Evolutionary conservation across 148 eudicot genomes (phyloP).

Genomic region (Cornus florida): DNA sequence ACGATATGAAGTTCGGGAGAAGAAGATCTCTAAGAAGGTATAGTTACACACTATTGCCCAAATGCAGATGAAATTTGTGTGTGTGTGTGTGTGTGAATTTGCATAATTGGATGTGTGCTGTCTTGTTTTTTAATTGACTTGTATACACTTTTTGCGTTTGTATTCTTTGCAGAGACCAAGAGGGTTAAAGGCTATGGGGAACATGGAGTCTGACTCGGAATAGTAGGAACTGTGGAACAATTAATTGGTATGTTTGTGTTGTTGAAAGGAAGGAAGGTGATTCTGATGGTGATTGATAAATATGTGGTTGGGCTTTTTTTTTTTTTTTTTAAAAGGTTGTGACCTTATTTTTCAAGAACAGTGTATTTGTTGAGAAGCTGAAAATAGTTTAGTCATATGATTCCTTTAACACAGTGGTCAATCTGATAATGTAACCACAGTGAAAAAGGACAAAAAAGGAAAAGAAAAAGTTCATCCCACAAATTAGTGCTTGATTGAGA

Average conservation of each 20-base stretch:
- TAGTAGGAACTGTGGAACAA: constrained; percentile 14
- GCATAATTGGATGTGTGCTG: not conserved
- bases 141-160: no score
- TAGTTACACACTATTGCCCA: not conserved
- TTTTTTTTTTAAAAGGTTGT: no score
- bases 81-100: not conserved
- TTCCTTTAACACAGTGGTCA: no score
- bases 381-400: no score
- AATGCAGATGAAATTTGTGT: not conserved
- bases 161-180: constrained; percentile 68
- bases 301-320: no score
- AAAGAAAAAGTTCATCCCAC: no score
- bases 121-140: not conserved
- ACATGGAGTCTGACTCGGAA: constrained; percentile 73
- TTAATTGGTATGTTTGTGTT: no score
- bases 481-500: no score
- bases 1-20: constrained; percentile 88
- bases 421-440: no score
- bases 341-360: no score
- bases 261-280: not conserved
- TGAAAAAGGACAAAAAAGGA: no score
- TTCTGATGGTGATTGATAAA: not conserved
- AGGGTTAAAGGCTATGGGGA: constrained; percentile 91
- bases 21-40: constrained; percentile 87
- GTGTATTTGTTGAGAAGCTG: no score